phyloP scores from a whole-genome alignment of 257 asterid genomes.

The Coffea canephora region DNA sequence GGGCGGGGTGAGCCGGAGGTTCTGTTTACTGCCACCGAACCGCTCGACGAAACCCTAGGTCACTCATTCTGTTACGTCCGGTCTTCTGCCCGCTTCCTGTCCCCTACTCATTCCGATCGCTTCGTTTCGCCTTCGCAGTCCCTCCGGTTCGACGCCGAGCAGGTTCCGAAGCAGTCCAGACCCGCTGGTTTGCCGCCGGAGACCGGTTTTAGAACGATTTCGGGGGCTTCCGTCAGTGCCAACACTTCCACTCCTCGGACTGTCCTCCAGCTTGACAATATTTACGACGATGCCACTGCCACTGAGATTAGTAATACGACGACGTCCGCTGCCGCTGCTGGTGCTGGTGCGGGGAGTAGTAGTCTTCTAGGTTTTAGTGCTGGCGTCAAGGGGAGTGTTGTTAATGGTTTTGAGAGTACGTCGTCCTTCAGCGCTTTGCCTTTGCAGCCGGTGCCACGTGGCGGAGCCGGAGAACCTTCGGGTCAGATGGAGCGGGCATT shows the following conservation, averaged over 20 bases:
- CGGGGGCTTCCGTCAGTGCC: slow-evolving; percentile 94
- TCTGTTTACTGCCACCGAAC: slow-evolving; percentile 51
- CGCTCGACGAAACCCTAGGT: slow-evolving; percentile 94
- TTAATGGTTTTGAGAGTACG: slow-evolving; percentile 87
- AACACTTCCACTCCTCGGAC: slow-evolving; percentile 82
- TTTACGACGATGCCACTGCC: slow-evolving; percentile 49
- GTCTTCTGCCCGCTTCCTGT: slow-evolving; percentile 81
- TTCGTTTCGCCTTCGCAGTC: slow-evolving; percentile 89
- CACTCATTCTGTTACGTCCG: slow-evolving; percentile 98
- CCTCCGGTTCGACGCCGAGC: slow-evolving; percentile 77
- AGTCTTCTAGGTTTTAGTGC: slow-evolving; percentile 44
- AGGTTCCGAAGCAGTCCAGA: slow-evolving; percentile 34
- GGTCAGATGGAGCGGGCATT: slow-evolving; percentile 78
- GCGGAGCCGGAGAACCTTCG: slow-evolving; percentile 53
- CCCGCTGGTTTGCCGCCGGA: slow-evolving; percentile 48
- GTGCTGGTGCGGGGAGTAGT: slow-evolving; percentile 1
- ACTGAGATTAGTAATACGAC: slow-evolving; percentile 3
- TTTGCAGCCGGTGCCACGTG: slow-evolving; percentile 85
- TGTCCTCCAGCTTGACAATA: slow-evolving; percentile 59
- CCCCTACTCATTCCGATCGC: slow-evolving; percentile 91
- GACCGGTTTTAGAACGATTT: slow-evolving; percentile 89
- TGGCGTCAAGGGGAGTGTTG: slow-evolving; percentile 45
- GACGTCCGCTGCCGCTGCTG: neutral
- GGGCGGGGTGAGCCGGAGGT: slow-evolving; percentile 70
- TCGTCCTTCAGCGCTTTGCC: slow-evolving; percentile 88